Evolutionary conservation across 805 yeast species (phyloP).

Genomic region (Yarrowia sp.): DNA sequence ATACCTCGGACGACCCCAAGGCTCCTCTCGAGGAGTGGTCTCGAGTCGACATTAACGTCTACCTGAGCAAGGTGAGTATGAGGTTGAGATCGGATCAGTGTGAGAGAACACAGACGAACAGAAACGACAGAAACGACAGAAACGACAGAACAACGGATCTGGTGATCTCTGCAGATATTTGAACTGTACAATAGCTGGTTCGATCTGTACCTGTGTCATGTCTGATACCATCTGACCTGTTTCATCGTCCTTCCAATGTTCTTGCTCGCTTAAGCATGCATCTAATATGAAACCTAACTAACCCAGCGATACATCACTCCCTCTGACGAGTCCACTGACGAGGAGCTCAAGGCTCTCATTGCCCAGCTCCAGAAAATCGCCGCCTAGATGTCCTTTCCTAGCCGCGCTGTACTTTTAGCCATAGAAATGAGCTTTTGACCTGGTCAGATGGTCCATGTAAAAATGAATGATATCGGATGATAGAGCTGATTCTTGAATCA

Average conservation of each 20-base stretch:
- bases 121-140: not conserved
- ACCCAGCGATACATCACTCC: constrained; percentile 25
- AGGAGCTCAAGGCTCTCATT: constrained; percentile 15
- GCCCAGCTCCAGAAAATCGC: constrained; percentile 19
- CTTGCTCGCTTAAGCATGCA: not conserved
- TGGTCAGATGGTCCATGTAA: not conserved
- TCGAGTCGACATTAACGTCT: constrained; percentile 9
- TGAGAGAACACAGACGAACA: not conserved
- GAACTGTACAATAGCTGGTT: too few relatives aligned
- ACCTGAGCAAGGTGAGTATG: constrained; percentile 21
- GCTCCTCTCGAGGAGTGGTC: constrained; percentile 18
- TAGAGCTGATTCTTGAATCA: too few relatives aligned
- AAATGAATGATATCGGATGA: not conserved
- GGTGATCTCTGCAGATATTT: too few relatives aligned
- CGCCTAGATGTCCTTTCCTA: not conserved
- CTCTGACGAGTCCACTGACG: constrained; percentile 19
- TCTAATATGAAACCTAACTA: constrained; percentile 5
- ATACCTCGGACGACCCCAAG: constrained; percentile 22
- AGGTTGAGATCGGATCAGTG: not conserved
- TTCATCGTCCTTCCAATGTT: too few relatives aligned
- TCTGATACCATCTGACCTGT: too few relatives aligned
- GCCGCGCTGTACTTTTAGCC: not conserved
- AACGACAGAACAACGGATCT: too few relatives aligned
- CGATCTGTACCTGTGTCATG: too few relatives aligned
- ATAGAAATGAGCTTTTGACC: not conserved